phyloP scores from a whole-genome alignment of 2,329 filamentous ascomycete species.

The Blumeriella jaapii region DNA sequence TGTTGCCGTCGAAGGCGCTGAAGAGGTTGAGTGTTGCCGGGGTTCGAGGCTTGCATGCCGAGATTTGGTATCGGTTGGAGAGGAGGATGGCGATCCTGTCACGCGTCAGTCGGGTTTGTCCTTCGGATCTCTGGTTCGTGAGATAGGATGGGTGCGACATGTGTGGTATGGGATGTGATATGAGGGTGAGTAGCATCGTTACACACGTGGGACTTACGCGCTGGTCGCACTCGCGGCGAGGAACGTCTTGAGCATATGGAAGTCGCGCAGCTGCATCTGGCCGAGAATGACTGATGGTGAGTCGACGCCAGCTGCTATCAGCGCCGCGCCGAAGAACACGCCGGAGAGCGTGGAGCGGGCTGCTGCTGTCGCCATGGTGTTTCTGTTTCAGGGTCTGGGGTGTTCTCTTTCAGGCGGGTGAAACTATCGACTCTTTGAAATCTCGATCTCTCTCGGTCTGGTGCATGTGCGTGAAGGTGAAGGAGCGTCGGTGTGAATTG shows the following conservation, averaged over 20 bases:
- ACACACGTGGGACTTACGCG: conserved; percentile 41
- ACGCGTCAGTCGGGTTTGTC: not conserved
- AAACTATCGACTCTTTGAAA: no score
- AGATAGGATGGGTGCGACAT: no score
- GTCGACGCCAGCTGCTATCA: conserved; percentile 48
- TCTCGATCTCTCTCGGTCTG: no score
- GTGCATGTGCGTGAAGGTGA: no score
- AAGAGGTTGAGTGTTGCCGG: conserved; percentile 29
- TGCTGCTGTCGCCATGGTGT: not conserved
- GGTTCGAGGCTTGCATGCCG: conserved; percentile 24
- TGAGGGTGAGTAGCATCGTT: no score
- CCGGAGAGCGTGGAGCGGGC: conserved; percentile 30
- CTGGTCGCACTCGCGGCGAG: conserved; percentile 49
- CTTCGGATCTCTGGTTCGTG: no score
- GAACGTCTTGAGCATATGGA: conserved; percentile 56
- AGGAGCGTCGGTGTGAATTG: no score
- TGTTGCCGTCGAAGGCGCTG: conserved; percentile 50
- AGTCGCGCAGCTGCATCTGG: conserved; percentile 50
- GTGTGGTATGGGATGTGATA: no score
- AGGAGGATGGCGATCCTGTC: conserved; percentile 36
- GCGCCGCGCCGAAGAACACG: conserved; percentile 48
- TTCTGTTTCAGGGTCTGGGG: no score
- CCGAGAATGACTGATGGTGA: conserved; percentile 46
- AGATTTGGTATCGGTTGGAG: conserved; percentile 31
- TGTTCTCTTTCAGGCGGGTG: no score